Evolutionary conservation across 805 yeast species (phyloP).

Genomic region (Jamesozyma jinghongensis): DNA sequence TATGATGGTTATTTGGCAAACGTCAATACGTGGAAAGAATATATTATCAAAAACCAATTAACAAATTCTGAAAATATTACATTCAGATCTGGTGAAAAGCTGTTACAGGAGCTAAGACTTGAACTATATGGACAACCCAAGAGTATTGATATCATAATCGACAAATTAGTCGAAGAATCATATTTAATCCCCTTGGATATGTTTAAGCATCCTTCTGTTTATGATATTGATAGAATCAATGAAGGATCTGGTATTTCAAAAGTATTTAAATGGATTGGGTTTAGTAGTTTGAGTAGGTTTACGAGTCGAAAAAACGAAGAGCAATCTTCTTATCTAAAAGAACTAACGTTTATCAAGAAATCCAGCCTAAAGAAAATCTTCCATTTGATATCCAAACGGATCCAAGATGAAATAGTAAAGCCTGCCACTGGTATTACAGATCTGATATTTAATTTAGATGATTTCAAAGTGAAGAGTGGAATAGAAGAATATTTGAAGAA

Average conservation of each 20-base stretch:
- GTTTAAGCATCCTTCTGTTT: slow-evolving; percentile 14
- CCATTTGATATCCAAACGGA: slow-evolving; percentile 4
- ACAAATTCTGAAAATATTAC: slow-evolving; percentile 11
- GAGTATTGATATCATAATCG: slow-evolving; percentile 31
- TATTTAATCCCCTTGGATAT: slow-evolving; percentile 22
- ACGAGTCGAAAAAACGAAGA: slow-evolving; percentile 12
- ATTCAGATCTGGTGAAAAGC: slow-evolving; percentile 21
- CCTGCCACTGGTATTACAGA: slow-evolving; percentile 17
- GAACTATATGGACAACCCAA: slow-evolving; percentile 31
- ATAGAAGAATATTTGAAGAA: slow-evolving; percentile 3
- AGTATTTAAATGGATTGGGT: slow-evolving; percentile 13
- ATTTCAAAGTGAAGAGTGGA: slow-evolving; percentile 12
- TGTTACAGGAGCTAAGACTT: slow-evolving; percentile 20
- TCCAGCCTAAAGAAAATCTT: slow-evolving; percentile 10
- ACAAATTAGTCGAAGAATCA: slow-evolving; percentile 24
- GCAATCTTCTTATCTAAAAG: slow-evolving; percentile 13
- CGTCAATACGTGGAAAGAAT: slow-evolving; percentile 31
- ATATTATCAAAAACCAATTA: slow-evolving; percentile 13
- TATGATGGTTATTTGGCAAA: slow-evolving; percentile 37
- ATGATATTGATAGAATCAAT: not conserved
- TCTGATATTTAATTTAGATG: slow-evolving; percentile 13
- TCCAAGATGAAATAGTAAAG: slow-evolving; percentile 12
- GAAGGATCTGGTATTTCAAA: not conserved
- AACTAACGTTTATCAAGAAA: slow-evolving; percentile 10
- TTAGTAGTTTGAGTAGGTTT: slow-evolving; percentile 3